These are phyloP conservation scores for Cyberlindnera americana DNA, from an alignment of 805 yeast species.

Conservation along the genomic window DNA sequence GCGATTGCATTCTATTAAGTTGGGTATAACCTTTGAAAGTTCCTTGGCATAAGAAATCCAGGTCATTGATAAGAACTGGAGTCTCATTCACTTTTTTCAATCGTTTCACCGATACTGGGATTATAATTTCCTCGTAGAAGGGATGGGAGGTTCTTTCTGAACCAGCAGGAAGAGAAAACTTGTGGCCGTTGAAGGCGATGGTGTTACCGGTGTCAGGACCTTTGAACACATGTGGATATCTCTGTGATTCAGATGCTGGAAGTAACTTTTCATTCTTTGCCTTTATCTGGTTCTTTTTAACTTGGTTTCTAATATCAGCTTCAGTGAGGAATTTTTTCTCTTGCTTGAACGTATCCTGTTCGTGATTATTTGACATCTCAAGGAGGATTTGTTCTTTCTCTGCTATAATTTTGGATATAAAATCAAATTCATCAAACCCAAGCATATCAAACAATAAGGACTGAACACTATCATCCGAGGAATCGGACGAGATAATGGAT, in stretches of 20 bases:
- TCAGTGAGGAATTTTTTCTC: slow-evolving; percentile 42
- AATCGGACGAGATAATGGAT: slow-evolving; percentile 33
- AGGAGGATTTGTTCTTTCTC: slow-evolving; percentile 34
- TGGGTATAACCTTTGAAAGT: slow-evolving; percentile 78
- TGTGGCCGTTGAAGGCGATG: slow-evolving; percentile 77
- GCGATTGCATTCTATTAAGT: slow-evolving; percentile 83
- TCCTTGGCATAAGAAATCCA: slow-evolving; percentile 78
- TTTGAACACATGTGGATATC: slow-evolving; percentile 86
- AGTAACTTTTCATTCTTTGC: slow-evolving; percentile 48
- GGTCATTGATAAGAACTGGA: slow-evolving; percentile 53
- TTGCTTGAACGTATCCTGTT: slow-evolving; percentile 19
- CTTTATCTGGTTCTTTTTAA: slow-evolving; percentile 44
- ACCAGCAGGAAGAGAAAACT: slow-evolving; percentile 76
- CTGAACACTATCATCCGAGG: slow-evolving; percentile 60
- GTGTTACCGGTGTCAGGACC: slow-evolving; percentile 64
- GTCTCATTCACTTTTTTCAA: slow-evolving; percentile 38
- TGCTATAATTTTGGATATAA: slow-evolving; percentile 61
- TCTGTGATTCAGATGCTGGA: slow-evolving; percentile 42
- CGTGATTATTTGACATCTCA: slow-evolving; percentile 22
- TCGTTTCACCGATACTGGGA: slow-evolving; percentile 64
- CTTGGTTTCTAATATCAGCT: slow-evolving; percentile 52
- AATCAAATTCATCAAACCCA: slow-evolving; percentile 83
- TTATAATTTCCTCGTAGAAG: slow-evolving; percentile 72
- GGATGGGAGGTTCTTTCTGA: slow-evolving; percentile 62
- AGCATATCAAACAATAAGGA: slow-evolving; percentile 71